Percentiles rank a stretch among this genome's conserved stretches.
phyloP scores from a whole-genome alignment of 2,329 filamentous ascomycete genomes.

The Myriosclerotinia curreyana region DNA sequence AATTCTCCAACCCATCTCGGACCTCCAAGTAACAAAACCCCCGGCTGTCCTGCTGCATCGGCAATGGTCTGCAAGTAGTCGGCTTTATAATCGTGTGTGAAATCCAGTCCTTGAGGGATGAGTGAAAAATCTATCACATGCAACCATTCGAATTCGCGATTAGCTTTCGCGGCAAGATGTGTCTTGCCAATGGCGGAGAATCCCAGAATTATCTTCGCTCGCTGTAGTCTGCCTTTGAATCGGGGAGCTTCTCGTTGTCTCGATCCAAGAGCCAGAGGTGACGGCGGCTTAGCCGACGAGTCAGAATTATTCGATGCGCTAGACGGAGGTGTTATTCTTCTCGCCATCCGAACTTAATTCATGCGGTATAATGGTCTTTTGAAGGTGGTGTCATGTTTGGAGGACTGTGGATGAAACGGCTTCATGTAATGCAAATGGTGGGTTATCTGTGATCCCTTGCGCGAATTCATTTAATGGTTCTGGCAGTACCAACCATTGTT shows the following conservation, averaged over 20 bases:
- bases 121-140: constrained; percentile 20
- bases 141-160: constrained; percentile 20
- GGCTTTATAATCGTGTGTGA: constrained; percentile 2
- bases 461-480: background rate
- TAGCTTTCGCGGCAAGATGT: constrained; percentile 18
- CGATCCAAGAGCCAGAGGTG: background rate
- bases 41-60: constrained; percentile 10
- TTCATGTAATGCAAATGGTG: background rate
- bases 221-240: background rate
- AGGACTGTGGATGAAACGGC: background rate
- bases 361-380: background rate
- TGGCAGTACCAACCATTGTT: background rate
- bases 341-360: constrained; percentile 2
- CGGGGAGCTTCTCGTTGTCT: background rate
- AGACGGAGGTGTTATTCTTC: background rate
- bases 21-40: constrained; percentile 16
- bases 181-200: constrained; percentile 17
- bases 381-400: background rate
- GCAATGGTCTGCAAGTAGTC: constrained; percentile 8
- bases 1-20: constrained; percentile 20
- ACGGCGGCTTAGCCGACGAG: background rate
- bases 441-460: background rate
- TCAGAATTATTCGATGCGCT: background rate
- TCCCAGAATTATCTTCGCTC: constrained; percentile 14
- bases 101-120: constrained; percentile 3